Conservation (phyloP, 2,329 filamentous ascomycete species). For the Tolypocladium ovalisporum region DNA sequence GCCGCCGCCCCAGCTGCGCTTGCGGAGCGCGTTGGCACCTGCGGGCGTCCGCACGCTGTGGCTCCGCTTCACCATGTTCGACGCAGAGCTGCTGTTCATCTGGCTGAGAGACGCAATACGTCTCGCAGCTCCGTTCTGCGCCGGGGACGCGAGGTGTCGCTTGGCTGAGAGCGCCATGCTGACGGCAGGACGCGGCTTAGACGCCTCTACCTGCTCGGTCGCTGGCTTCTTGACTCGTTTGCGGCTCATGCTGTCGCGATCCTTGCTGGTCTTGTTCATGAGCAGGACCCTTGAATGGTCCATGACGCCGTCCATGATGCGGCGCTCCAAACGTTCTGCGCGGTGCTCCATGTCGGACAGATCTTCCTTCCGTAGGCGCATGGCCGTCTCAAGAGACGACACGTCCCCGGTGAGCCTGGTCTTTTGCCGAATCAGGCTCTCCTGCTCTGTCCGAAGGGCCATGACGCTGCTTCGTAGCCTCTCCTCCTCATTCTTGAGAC, state of each 20-base stretch:
- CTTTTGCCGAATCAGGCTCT: slow-evolving; percentile 68
- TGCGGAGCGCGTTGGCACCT: slow-evolving; percentile 39
- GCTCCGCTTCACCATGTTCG: slow-evolving; percentile 59
- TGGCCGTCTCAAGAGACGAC: slow-evolving; percentile 80
- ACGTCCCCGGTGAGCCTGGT: slow-evolving; percentile 74
- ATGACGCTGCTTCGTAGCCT: slow-evolving; percentile 44
- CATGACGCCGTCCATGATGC: slow-evolving; percentile 91
- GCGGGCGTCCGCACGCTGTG: slow-evolving; percentile 62
- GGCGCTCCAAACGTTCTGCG: slow-evolving; percentile 79
- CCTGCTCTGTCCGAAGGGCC: slow-evolving; percentile 55
- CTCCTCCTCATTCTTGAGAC: slow-evolving; percentile 40
- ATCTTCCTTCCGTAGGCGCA: slow-evolving; percentile 82
- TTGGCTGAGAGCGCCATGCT: slow-evolving; percentile 44
- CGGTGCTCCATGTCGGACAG: slow-evolving; percentile 82
- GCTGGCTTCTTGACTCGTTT: slow-evolving; percentile 39
- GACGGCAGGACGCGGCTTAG: slow-evolving; percentile 26
- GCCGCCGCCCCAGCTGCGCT: slow-evolving; percentile 57
- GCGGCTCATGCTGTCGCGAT: slow-evolving; percentile 45
- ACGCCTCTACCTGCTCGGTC: slow-evolving; percentile 11
- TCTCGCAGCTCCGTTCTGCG: slow-evolving; percentile 48
- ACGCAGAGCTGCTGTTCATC: slow-evolving; percentile 65
- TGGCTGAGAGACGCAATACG: slow-evolving; percentile 87
- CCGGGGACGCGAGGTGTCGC: slow-evolving; percentile 33
- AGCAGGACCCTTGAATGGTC: slow-evolving; percentile 90
- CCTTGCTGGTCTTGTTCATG: slow-evolving; percentile 53